Evolutionary conservation across 2,329 filamentous ascomycete species (phyloP).

Genomic region (Hirsutella thompsonii): DNA sequence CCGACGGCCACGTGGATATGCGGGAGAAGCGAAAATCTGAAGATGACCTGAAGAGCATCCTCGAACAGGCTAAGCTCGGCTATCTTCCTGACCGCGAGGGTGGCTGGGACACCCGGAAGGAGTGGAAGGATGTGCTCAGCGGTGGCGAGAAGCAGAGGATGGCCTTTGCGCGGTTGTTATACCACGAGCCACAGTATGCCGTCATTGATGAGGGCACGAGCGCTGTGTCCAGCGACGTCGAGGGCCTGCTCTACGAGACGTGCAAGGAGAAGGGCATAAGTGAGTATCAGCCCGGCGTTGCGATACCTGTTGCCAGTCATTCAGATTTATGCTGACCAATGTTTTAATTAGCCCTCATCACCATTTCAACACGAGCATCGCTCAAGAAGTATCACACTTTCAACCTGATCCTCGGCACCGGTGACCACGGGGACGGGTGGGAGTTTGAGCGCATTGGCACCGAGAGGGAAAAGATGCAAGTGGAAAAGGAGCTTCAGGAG

Average conservation of each 20-base stretch:
- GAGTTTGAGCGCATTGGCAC: constrained; percentile 90
- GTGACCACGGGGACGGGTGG: constrained; percentile 75
- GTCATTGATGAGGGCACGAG: constrained; percentile 94
- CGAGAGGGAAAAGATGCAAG: constrained; percentile 80
- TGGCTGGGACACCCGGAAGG: constrained; percentile 91
- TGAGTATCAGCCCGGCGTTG: constrained; percentile 60
- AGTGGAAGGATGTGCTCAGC: constrained; percentile 97
- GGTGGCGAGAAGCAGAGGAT: constrained; percentile 96
- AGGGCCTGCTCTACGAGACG: constrained; percentile 83
- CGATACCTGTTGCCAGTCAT: no score
- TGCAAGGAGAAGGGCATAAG: constrained; percentile 91
- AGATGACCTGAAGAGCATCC: constrained; percentile 59
- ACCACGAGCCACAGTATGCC: constrained; percentile 89
- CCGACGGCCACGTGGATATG: constrained; percentile 92
- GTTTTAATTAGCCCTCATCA: constrained; percentile 74
- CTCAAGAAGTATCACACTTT: constrained; percentile 93
- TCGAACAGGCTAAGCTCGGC: constrained; percentile 75
- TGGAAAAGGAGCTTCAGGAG: constrained; percentile 82
- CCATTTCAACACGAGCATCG: constrained; percentile 86
- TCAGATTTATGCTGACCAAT: no score
- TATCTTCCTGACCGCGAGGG: constrained; percentile 88
- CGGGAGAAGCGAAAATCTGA: constrained; percentile 66
- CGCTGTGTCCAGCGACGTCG: constrained; percentile 87
- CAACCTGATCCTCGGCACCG: constrained; percentile 74
- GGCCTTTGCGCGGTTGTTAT: constrained; percentile 78